Evolutionary conservation across 164 flowering plant genomes (phyloP).

Genomic region (Kingdonia uniflora): DNA sequence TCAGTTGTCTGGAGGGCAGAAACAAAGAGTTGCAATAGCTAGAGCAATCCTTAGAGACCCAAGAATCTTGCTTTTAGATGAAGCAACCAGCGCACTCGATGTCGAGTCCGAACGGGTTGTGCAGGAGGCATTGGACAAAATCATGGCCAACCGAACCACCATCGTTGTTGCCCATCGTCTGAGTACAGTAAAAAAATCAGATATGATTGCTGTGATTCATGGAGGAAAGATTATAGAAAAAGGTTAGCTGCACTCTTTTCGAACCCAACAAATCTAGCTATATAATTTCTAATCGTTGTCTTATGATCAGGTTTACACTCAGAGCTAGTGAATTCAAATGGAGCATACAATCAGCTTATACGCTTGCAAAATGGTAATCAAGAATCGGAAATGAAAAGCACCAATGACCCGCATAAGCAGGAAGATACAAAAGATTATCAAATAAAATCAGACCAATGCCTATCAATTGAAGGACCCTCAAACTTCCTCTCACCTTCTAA

Average conservation of each 20-base stretch:
- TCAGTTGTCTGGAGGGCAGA: conserved; percentile 81
- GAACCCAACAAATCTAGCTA: neutral
- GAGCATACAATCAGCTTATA: too few species aligned
- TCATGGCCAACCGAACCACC: conserved; percentile 53
- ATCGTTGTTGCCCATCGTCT: conserved; percentile 54
- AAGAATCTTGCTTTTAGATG: conserved; percentile 48
- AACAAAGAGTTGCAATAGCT: conserved; percentile 71
- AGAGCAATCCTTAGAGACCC: conserved; percentile 46
- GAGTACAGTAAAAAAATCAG: conserved; percentile 54
- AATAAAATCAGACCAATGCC: too few species aligned
- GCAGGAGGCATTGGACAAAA: conserved; percentile 55
- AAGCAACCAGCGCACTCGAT: conserved; percentile 72
- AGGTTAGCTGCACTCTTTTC: conserved; percentile 22
- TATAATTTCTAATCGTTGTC: too few species aligned
- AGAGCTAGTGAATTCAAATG: too few species aligned
- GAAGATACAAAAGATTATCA: too few species aligned
- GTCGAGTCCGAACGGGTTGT: conserved; percentile 57
- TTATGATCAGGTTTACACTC: too few species aligned
- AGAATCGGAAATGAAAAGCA: too few species aligned
- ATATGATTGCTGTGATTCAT: conserved; percentile 56
- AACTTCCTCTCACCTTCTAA: too few species aligned
- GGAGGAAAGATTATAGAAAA: conserved; percentile 53
- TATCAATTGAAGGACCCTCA: too few species aligned
- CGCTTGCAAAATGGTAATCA: too few species aligned
- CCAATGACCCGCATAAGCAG: too few species aligned